phyloP scores from a whole-genome alignment of 2,329 filamentous ascomycete genomes.

The Ophiostoma sp. region DNA sequence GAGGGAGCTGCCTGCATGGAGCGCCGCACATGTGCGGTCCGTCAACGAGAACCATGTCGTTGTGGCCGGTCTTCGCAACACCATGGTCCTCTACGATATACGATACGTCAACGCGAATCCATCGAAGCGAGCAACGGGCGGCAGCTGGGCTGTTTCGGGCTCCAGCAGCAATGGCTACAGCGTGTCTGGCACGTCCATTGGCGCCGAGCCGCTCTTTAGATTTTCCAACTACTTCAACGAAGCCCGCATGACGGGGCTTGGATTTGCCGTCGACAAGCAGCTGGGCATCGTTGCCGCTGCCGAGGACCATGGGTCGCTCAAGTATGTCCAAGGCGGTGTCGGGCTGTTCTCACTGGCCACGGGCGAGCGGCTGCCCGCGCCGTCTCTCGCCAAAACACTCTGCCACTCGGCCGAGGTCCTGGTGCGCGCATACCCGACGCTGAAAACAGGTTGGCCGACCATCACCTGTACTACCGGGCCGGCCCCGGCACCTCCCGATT shows the following conservation, averaged over 20 bases:
- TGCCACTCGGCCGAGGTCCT: constrained; percentile 5
- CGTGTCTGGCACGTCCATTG: constrained; percentile 11
- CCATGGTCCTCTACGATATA: constrained; percentile 53
- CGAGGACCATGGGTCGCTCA: constrained; percentile 34
- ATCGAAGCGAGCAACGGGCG: neutral
- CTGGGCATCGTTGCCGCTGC: constrained; percentile 49
- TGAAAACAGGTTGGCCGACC: neutral
- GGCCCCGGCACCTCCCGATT: too few species aligned
- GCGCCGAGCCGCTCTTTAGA: constrained; percentile 39
- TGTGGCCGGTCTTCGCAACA: constrained; percentile 46
- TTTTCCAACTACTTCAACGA: constrained; percentile 50
- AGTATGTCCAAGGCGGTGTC: constrained; percentile 44
- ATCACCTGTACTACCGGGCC: neutral
- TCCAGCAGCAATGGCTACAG: neutral
- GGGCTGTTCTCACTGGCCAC: constrained; percentile 47
- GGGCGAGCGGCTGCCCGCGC: constrained; percentile 38
- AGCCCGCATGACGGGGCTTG: constrained; percentile 35
- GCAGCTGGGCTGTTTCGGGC: neutral
- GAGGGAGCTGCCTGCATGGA: neutral
- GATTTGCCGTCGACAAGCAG: constrained; percentile 49
- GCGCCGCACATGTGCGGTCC: constrained; percentile 44
- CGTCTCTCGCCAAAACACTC: constrained; percentile 28
- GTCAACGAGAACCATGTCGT: constrained; percentile 48
- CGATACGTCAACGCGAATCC: constrained; percentile 37
- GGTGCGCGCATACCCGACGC: constrained; percentile 11